These are phyloP conservation scores for Fagopyrum homotropicum DNA, from an alignment of 148 eudicot species.

Conservation along the genomic window DNA sequence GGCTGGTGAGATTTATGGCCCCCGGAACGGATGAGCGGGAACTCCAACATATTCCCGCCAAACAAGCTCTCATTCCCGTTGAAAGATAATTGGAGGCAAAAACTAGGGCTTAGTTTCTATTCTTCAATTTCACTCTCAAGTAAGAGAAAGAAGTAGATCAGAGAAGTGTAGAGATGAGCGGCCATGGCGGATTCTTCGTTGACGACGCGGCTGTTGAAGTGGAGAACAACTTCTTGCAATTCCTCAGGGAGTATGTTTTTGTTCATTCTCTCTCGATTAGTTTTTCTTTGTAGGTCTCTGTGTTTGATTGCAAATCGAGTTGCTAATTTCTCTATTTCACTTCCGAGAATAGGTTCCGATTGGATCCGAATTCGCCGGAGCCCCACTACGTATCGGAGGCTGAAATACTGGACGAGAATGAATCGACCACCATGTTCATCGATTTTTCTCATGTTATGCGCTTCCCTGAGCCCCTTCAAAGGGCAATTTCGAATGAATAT, in stretches of 20 bases:
- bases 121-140: background rate
- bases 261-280: background rate
- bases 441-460: constrained; percentile 95
- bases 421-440: constrained; percentile 82
- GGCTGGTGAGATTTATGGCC: background rate
- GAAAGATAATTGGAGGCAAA: constrained; percentile 5
- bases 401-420: constrained; percentile 60
- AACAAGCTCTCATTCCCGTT: constrained; percentile 2
- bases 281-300: background rate
- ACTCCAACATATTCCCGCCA: constrained; percentile 11
- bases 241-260: constrained; percentile 55
- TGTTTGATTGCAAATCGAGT: background rate
- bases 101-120: constrained; percentile 5
- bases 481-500: constrained; percentile 80
- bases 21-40: background rate
- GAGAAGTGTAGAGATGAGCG: constrained; percentile 32
- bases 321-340: background rate
- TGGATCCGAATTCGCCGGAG: constrained; percentile 38
- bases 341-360: constrained; percentile 34
- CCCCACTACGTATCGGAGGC: constrained; percentile 62
- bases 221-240: constrained; percentile 75
- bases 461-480: constrained; percentile 68
- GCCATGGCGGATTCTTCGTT: constrained; percentile 46
- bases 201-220: constrained; percentile 80
- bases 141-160: constrained; percentile 3